A percentile compares a stretch with the other conserved stretches of the same genome.
phyloP scores from a whole-genome alignment of 495 filamentous ascomycete species.

The Neurospora sublineolata region DNA sequence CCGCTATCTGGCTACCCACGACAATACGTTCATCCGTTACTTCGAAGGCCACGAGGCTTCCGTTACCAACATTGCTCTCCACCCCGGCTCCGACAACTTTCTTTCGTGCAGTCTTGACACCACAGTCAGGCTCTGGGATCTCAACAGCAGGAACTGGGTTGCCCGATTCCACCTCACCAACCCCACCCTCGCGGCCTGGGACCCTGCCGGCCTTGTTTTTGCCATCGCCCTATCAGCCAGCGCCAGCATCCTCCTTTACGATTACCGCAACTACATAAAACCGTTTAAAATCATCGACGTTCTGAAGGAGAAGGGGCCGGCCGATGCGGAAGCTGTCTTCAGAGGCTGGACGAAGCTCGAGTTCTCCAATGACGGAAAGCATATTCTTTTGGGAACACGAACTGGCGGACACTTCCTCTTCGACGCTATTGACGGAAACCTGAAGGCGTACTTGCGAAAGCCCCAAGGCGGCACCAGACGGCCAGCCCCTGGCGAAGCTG shows the following conservation, averaged over 20 bases:
- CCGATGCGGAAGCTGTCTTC: slow-evolving; percentile 27
- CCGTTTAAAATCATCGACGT: slow-evolving; percentile 84
- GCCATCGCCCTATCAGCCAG: slow-evolving; percentile 76
- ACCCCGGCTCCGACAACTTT: slow-evolving; percentile 72
- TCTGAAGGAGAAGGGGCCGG: slow-evolving; percentile 27
- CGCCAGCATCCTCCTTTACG: slow-evolving; percentile 74
- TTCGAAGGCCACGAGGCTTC: slow-evolving; percentile 76
- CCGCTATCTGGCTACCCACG: slow-evolving; percentile 83
- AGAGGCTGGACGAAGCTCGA: slow-evolving; percentile 75
- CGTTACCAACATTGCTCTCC: slow-evolving; percentile 69
- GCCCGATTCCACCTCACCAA: slow-evolving; percentile 65
- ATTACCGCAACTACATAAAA: slow-evolving; percentile 85
- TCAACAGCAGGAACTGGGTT: slow-evolving; percentile 56
- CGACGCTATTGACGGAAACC: slow-evolving; percentile 72
- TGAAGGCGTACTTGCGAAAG: slow-evolving; percentile 53
- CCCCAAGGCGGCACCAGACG: slow-evolving; percentile 31
- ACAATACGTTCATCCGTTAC: slow-evolving; percentile 90
- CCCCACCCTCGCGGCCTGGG: slow-evolving; percentile 76
- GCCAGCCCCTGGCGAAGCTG: slow-evolving; percentile 35
- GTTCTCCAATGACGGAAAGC: slow-evolving; percentile 91
- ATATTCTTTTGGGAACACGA: slow-evolving; percentile 68
- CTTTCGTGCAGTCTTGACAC: slow-evolving; percentile 82
- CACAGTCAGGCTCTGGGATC: slow-evolving; percentile 80
- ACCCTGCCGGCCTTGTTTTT: slow-evolving; percentile 80
- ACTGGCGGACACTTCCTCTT: slow-evolving; percentile 74